Percentiles rank a stretch among this genome's conserved stretches.
Evolutionary conservation across 768 basidiomycete species (phyloP).

Genomic region (Solioccasus polychromus): DNA sequence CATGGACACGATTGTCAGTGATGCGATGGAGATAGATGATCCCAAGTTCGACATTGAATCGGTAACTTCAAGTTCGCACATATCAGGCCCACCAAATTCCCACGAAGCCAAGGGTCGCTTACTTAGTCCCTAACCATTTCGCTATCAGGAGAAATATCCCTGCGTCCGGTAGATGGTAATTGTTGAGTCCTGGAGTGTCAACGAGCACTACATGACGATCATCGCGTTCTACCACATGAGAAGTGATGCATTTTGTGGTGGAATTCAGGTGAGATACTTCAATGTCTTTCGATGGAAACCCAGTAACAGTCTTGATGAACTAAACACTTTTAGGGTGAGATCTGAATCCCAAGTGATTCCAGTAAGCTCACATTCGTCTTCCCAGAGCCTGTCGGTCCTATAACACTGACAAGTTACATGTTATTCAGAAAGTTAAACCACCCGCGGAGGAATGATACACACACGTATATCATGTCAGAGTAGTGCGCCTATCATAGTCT

Average conservation of each 20-base stretch:
- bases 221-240: constrained; percentile 1
- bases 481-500: no score
- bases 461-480: constrained; percentile 6
- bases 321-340: not conserved
- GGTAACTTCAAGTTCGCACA: not conserved
- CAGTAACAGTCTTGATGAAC: constrained; percentile 8
- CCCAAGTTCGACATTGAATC: not conserved
- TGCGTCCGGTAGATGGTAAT: not conserved
- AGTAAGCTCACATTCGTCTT: constrained; percentile 4
- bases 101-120: not conserved
- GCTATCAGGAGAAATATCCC: not conserved
- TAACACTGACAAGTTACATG: not conserved
- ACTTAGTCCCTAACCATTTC: not conserved
- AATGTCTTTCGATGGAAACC: not conserved
- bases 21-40: constrained; percentile 9
- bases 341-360: not conserved
- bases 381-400: constrained; percentile 8
- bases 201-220: constrained; percentile 1
- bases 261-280: not conserved
- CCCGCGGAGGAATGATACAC: not conserved
- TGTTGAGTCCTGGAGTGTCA: constrained; percentile 10
- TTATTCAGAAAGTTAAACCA: not conserved
- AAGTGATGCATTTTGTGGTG: not conserved
- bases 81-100: not conserved
- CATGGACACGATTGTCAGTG: constrained; percentile 1